These are phyloP conservation scores for Takashimella tepidaria DNA, from an alignment of 1,284 basidiomycete species.

Conservation along the genomic window DNA sequence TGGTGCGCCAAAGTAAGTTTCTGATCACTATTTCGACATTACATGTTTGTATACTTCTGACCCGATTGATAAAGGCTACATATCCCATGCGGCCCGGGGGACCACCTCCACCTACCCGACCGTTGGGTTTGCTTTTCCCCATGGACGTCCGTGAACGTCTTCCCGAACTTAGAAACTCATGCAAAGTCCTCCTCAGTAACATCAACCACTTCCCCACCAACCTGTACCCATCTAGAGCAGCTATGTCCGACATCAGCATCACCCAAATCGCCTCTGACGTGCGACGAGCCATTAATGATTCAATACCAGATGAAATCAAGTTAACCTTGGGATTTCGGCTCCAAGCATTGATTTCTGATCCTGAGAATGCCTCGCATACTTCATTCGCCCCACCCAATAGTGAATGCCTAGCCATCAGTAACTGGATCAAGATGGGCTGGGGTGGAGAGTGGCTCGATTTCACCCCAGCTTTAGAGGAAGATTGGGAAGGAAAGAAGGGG, in stretches of 20 bases:
- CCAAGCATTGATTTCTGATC: not conserved
- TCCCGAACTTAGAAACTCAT: slow-evolving; percentile 1
- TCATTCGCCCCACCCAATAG: not conserved
- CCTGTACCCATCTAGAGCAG: not conserved
- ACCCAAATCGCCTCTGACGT: not conserved
- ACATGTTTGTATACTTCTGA: too few relatives aligned
- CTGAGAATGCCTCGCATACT: too few relatives aligned
- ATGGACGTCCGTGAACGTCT: slow-evolving; percentile 6
- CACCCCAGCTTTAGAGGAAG: not conserved
- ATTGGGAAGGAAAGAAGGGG: too few relatives aligned
- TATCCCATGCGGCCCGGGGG: too few relatives aligned
- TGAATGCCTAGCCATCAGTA: slow-evolving; percentile 3
- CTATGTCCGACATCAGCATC: not conserved
- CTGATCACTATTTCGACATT: too few relatives aligned
- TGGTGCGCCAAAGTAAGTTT: slow-evolving; percentile 9
- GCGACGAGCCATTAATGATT: not conserved
- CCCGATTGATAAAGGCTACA: too few relatives aligned
- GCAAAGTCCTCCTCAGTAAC: slow-evolving; percentile 2
- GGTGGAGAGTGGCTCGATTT: slow-evolving; percentile 5
- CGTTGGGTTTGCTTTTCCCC: slow-evolving; percentile 2
- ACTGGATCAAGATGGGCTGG: slow-evolving; percentile 9
- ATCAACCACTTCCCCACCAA: not conserved
- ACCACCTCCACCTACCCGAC: not conserved
- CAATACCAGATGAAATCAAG: not conserved
- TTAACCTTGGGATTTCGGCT: not conserved